phyloP scores from a whole-genome alignment of 495 filamentous ascomycete genomes.

The Halenospora varia region DNA sequence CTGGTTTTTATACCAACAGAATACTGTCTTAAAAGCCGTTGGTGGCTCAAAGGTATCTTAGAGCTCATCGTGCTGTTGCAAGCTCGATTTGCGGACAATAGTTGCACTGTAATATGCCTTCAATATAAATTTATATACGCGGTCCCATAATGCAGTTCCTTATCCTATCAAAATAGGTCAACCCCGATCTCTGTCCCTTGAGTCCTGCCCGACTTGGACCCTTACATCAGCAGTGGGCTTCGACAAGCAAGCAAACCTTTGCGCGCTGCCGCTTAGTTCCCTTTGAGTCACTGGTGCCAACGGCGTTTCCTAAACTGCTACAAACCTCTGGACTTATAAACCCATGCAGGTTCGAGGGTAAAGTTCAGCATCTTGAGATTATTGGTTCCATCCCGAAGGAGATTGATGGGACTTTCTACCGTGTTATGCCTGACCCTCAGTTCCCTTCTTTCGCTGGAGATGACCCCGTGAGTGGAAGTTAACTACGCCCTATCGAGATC shows the following conservation, averaged over 20 bases:
- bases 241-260: neutral
- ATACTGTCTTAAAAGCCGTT: neutral
- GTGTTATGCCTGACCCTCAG: too few species aligned
- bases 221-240: neutral
- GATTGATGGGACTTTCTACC: too few species aligned
- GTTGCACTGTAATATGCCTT: neutral
- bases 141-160: neutral
- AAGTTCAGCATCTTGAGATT: too few species aligned
- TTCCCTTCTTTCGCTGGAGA: too few species aligned
- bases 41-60: neutral
- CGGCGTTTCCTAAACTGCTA: too few species aligned
- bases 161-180: neutral
- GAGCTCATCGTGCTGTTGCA: neutral
- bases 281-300: too few species aligned
- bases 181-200: neutral
- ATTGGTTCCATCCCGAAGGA: too few species aligned
- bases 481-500: too few species aligned
- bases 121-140: neutral
- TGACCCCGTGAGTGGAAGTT: too few species aligned
- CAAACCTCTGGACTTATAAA: too few species aligned
- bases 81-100: neutral
- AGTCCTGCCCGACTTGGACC: neutral
- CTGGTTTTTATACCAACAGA: slow-evolving; percentile 24
- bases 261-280: neutral
- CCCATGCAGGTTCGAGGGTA: too few species aligned